phyloP scores from a whole-genome alignment of 169 alveolate genomes.

The Eimeria praecox region DNA sequence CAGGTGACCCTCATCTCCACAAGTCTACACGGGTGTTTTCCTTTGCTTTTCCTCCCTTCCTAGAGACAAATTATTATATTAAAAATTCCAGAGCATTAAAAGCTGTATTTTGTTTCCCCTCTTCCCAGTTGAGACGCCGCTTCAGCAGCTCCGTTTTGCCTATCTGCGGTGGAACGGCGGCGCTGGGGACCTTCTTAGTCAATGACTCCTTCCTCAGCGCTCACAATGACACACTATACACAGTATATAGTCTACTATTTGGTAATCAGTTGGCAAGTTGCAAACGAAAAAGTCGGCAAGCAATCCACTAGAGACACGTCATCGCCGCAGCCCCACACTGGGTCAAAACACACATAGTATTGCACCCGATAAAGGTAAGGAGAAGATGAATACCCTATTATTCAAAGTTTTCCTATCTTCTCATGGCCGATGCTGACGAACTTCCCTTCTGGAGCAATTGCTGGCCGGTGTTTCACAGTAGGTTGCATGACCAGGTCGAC shows the following conservation, averaged over 20 bases:
- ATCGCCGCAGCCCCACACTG: conserved; percentile 43
- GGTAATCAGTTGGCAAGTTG: neutral
- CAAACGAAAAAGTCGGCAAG: neutral
- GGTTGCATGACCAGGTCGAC: neutral
- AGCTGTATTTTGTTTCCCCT: neutral
- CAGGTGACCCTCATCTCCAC: conserved; percentile 22
- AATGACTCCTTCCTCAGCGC: neutral
- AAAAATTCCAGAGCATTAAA: neutral
- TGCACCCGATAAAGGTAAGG: neutral
- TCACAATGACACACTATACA: neutral
- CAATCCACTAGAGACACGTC: neutral
- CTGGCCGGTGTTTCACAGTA: neutral
- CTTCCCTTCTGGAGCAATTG: neutral
- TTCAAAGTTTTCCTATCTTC: neutral
- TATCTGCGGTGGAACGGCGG: neutral
- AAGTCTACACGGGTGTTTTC: neutral
- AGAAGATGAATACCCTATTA: neutral
- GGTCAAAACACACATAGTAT: neutral
- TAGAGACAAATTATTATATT: neutral
- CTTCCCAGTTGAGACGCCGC: neutral
- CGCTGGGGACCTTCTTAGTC: neutral
- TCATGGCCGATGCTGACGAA: neutral
- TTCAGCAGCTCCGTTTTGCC: neutral
- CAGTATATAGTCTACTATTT: neutral
- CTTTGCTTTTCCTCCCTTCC: neutral